phyloP scores from a whole-genome alignment of 345 rosid genomes.

The Rhizophora mangle region DNA sequence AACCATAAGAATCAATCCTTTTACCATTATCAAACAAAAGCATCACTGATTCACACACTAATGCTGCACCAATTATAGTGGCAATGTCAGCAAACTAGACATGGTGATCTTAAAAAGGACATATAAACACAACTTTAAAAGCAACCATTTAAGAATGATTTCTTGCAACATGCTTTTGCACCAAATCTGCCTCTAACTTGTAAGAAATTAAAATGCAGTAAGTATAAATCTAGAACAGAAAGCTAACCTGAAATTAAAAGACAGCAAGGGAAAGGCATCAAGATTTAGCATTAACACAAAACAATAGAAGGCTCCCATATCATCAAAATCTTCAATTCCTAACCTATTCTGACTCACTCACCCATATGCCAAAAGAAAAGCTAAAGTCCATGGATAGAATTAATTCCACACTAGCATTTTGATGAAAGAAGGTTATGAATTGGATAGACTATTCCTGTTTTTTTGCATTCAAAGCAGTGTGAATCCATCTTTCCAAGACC shows the following conservation, averaged over 20 bases:
- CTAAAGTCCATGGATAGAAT: not conserved
- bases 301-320: not conserved
- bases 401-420: not conserved
- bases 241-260: not conserved
- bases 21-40: slow-evolving; percentile 7
- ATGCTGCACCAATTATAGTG: not conserved
- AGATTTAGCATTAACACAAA: too few relatives aligned
- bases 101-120: not conserved
- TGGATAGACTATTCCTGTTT: too few relatives aligned
- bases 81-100: not conserved
- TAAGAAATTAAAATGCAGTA: not conserved
- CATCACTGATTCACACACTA: slow-evolving; percentile 1
- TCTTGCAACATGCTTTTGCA: not conserved
- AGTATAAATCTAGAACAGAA: not conserved
- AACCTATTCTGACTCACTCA: too few relatives aligned
- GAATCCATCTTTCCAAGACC: not conserved
- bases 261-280: too few relatives aligned
- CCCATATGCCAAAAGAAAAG: not conserved
- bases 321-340: not conserved
- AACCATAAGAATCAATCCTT: not conserved
- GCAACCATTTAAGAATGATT: not conserved
- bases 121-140: not conserved
- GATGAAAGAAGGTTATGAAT: too few relatives aligned
- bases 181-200: not conserved
- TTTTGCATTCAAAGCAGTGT: not conserved